These are phyloP conservation scores for Apostasia ramifera DNA, from an alignment of 106 monocot genomes.

Conservation along the genomic window DNA sequence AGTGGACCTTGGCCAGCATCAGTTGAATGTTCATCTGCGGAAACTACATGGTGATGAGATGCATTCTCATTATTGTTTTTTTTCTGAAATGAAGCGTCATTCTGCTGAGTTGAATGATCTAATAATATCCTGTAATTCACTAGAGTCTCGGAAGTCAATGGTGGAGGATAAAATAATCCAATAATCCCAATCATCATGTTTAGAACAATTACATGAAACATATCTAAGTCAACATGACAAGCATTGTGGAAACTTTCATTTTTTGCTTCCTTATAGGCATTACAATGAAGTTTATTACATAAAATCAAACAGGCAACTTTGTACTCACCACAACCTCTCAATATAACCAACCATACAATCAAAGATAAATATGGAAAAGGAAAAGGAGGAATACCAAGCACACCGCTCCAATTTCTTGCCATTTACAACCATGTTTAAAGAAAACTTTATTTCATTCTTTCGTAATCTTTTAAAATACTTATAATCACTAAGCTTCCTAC, in stretches of 20 bases:
- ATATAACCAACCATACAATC: too few species aligned
- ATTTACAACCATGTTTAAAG: neutral
- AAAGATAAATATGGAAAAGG: too few species aligned
- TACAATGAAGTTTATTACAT: too few species aligned
- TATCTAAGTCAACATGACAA: neutral
- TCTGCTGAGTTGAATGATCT: constrained; percentile 36
- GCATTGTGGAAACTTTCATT: too few species aligned
- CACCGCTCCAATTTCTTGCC: neutral
- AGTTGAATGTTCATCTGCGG: constrained; percentile 18
- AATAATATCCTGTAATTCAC: constrained; percentile 36
- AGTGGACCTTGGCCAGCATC: constrained; percentile 29
- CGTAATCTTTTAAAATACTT: neutral
- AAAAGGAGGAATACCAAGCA: too few species aligned
- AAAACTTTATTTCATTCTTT: neutral
- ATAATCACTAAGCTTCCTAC: neutral
- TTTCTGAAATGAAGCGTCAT: constrained; percentile 31
- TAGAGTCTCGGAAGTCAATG: neutral
- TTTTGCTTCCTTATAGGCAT: too few species aligned
- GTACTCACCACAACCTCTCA: too few species aligned
- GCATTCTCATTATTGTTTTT: constrained; percentile 18
- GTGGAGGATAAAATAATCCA: too few species aligned
- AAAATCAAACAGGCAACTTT: too few species aligned
- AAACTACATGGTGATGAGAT: constrained; percentile 21
- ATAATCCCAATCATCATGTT: neutral
- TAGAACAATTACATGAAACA: neutral